Evolutionary conservation across 2,329 filamentous ascomycete genomes (phyloP).

Genomic region (Akanthomyces muscarius): DNA sequence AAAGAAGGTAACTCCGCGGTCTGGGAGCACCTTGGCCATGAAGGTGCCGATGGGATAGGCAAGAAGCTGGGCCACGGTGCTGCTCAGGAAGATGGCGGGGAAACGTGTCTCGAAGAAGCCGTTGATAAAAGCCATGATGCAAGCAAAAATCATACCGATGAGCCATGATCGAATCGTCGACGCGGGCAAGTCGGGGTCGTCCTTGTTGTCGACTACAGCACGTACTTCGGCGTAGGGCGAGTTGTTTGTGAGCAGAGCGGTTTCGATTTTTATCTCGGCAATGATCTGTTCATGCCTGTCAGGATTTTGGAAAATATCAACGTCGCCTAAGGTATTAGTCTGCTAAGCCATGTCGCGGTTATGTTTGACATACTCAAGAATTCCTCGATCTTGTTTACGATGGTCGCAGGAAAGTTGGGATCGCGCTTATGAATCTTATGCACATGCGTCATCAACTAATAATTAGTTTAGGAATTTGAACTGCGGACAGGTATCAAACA

Average conservation of each 20-base stretch:
- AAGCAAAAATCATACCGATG: slow-evolving; percentile 45
- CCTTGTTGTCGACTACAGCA: slow-evolving; percentile 51
- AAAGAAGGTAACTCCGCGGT: slow-evolving; percentile 39
- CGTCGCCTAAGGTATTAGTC: slow-evolving; percentile 17
- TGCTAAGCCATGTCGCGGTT: not conserved
- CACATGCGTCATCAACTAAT: slow-evolving; percentile 26
- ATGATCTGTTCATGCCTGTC: slow-evolving; percentile 41
- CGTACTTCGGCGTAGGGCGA: slow-evolving; percentile 54
- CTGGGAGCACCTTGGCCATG: slow-evolving; percentile 43
- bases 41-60: slow-evolving; percentile 47
- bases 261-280: slow-evolving; percentile 49
- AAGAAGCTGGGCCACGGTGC: slow-evolving; percentile 52
- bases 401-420: slow-evolving; percentile 37
- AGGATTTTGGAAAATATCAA: slow-evolving; percentile 33
- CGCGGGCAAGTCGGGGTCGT: slow-evolving; percentile 44
- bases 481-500: not conserved
- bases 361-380: slow-evolving; percentile 26
- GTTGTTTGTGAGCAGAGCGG: slow-evolving; percentile 48
- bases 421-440: slow-evolving; percentile 36
- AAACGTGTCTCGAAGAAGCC: slow-evolving; percentile 53
- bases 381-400: slow-evolving; percentile 26
- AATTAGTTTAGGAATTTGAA: not conserved
- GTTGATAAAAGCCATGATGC: slow-evolving; percentile 45
- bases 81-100: slow-evolving; percentile 45
- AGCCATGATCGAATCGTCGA: slow-evolving; percentile 51